Conservation (phyloP, 139 green algal genomes). For the Chlorella sp. region DNA sequence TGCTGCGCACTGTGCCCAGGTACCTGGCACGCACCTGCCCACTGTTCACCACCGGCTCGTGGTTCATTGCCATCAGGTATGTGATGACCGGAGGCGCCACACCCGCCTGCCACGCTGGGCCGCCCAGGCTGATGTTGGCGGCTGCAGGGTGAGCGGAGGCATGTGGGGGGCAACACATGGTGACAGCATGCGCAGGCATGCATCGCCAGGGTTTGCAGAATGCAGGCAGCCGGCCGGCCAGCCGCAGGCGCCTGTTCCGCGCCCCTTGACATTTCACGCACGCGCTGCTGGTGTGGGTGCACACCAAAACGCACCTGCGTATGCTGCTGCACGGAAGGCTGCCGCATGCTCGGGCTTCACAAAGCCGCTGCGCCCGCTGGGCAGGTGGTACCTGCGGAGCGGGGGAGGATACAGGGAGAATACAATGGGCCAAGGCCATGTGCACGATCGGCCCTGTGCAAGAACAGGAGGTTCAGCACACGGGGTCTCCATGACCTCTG, state of each 20-base stretch:
- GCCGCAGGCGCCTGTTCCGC: neutral
- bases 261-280: too few relatives aligned
- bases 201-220: neutral
- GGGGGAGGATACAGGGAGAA: neutral
- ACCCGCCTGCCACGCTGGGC: slow-evolving; percentile 5
- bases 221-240: neutral
- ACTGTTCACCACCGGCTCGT: slow-evolving; percentile 50
- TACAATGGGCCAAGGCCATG: too few relatives aligned
- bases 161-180: neutral
- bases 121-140: slow-evolving; percentile 15
- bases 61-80: slow-evolving; percentile 47
- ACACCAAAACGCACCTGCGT: neutral
- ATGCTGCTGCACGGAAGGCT: slow-evolving; percentile 47
- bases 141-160: neutral
- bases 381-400: slow-evolving; percentile 40
- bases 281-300: neutral
- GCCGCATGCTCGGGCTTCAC: slow-evolving; percentile 27
- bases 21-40: slow-evolving; percentile 21
- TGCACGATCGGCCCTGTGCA: too few relatives aligned
- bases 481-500: too few relatives aligned
- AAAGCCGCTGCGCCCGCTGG: slow-evolving; percentile 42
- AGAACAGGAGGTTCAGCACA: too few relatives aligned
- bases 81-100: slow-evolving; percentile 58
- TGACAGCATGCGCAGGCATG: neutral
- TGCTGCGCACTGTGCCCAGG: too few relatives aligned